Evolutionary conservation across 2,329 filamentous ascomycete genomes (phyloP), one percentile per base, ranked within the genome.

Genomic region (Pseudogymnoascus sp.): DNA sequence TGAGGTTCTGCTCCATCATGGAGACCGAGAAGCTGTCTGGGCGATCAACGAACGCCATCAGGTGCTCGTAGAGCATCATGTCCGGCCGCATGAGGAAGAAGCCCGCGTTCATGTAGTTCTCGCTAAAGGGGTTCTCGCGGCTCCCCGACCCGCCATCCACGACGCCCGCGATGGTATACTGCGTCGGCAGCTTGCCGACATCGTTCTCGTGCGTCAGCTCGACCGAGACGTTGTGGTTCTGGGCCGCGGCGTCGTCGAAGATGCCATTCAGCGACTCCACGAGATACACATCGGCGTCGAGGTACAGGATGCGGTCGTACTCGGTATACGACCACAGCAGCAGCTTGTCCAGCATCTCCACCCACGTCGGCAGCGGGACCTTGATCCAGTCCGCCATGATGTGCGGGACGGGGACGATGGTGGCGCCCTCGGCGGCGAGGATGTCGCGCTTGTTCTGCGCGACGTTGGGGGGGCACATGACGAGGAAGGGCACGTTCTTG

Each of bases 21-120:
- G 65, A 62, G 1, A 72, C 69, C 13, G 73, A 68, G 65, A 77
- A 76, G 7, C 72, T 70, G n/a, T 71, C 72, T 0, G 70, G 67
- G 4, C 75, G 62, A 2, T 67, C 60, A 3, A 74, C 65, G 2
- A 78, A 63, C 6, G 68, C 68, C 26, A 72, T 64, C 67, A 77
- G 77, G 65, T 77, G 75, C 9, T 72, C 69, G 65, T 76, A 76
- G 4, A 77, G 62, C 33, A 66, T 63, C 8, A 68, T 63, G 1
- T 67, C 70, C 0, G 76, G 76, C 11, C 70, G 68, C 64, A 76
- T 72, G 62, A 77, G 70, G 66, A 76, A 75, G 70, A 78, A 76
- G 1, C 75, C 75, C 60, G 70, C 70, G 19, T 65, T 70, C 65
- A 73, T 71, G 19, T 64, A 63, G 17, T 63, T 26, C 11, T 65